Evolutionary conservation across 495 filamentous ascomycete genomes (phyloP), one percentile per base, ranked within the genome.

Genomic region (Aspergillus cavernicola): DNA sequence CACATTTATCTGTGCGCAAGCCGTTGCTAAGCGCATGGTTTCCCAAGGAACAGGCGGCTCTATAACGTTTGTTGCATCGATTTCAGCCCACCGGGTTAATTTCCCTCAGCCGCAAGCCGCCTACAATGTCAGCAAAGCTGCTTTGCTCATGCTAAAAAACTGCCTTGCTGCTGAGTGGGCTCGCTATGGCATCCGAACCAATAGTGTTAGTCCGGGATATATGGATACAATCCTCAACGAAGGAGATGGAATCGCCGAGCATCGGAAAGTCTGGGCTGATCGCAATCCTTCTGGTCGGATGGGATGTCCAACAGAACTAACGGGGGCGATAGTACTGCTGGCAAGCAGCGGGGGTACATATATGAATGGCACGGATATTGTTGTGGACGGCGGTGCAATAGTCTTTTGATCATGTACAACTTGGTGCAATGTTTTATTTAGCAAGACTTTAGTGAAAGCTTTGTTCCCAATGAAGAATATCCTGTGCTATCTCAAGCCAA

Each of bases 161-260:
- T 61, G 58, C 36, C 56, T 76, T 6, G 73, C 73, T 2, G 72
- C 72, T 0, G 73, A 76, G 46, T 76, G 73, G 80, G 72, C 75
- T 1, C 57, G 63, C 2, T 69, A 79, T 52, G 80, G 80, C 3
- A 87, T 90, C 49, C 68, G 82, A 13, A 84, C 87, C 12, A 90
- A 89, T 53, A 77, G 72, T 19, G 75, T 90, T 15, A 78, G 70
- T 15, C 86, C 87, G 0, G 85, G 86, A 8, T 89, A 90, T 60
- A 89, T 89, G 85, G 83, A 90, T 63, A 90, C 86, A 4, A 78
- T 88, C 10, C 62, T 88, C 45, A 89, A 89, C 59, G 84, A 83
- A 52, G 85, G 85, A 0, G 75, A 78, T 0, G 79, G 78, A 2
- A 57, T 89, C 39, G 75, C 72, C 5, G 74, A 74, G 15, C 79